These are phyloP conservation scores for Triadica sebifera DNA, from an alignment of 345 rosid species.

Conservation along the genomic window DNA sequence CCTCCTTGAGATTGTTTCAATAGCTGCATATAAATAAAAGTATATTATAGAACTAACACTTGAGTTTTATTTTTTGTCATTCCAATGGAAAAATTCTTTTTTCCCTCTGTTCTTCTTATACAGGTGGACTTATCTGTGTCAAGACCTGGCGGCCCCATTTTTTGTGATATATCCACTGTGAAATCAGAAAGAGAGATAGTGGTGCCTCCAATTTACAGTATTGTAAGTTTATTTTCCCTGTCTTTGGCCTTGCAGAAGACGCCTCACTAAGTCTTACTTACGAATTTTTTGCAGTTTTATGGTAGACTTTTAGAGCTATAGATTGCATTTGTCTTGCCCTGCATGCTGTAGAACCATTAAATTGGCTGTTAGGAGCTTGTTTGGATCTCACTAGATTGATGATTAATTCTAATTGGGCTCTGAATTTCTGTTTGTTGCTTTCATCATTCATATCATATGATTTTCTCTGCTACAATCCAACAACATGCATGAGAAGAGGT, in stretches of 20 bases:
- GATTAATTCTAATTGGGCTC: not conserved
- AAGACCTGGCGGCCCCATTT: constrained; percentile 74
- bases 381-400: too few species aligned
- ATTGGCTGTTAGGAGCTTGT: too few species aligned
- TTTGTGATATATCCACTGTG: constrained; percentile 75
- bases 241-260: not conserved
- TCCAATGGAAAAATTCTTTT: not conserved
- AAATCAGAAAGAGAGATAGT: constrained; percentile 47
- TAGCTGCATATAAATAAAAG: not conserved
- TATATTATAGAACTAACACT: too few species aligned
- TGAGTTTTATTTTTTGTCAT: too few species aligned
- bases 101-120: constrained; percentile 1
- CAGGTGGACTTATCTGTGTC: constrained; percentile 95
- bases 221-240: constrained; percentile 45
- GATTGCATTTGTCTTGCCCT: not conserved
- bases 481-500: not conserved
- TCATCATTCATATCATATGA: not conserved
- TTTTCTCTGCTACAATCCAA: not conserved
- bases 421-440: not conserved
- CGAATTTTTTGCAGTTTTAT: not conserved
- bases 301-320: not conserved
- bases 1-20: not conserved
- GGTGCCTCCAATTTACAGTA: constrained; percentile 73
- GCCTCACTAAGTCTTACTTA: not conserved
- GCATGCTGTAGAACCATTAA: too few species aligned